Percentiles rank a stretch among this genome's conserved stretches.
Evolutionary conservation across 768 basidiomycete species (phyloP).

Genomic region (Mycena filopes): DNA sequence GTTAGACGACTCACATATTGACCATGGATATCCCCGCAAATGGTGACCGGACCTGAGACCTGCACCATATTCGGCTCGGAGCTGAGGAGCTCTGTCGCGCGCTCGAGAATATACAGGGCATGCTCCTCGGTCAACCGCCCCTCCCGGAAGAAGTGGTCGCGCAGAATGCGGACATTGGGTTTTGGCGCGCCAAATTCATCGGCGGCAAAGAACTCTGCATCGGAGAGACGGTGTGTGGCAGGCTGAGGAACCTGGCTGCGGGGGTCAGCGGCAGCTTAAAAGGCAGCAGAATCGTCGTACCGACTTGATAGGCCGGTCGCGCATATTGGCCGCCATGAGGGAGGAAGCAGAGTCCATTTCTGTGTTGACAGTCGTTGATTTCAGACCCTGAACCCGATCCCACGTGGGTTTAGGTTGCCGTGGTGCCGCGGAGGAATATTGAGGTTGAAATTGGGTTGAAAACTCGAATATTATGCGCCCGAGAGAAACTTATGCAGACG

Average conservation of each 20-base stretch:
- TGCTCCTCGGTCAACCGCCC: constrained; percentile 86
- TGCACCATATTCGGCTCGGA: constrained; percentile 88
- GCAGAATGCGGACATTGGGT: constrained; percentile 58
- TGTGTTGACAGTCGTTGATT: not conserved
- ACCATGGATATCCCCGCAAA: constrained; percentile 97
- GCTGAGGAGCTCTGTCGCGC: constrained; percentile 71
- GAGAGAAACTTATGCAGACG: too few relatives aligned
- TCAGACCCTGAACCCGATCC: not conserved
- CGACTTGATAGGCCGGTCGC: constrained; percentile 24
- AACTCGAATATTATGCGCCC: too few relatives aligned
- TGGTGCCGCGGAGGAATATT: too few relatives aligned
- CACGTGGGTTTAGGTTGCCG: not conserved
- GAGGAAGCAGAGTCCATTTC: constrained; percentile 15
- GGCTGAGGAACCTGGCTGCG: constrained; percentile 27
- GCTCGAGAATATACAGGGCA: constrained; percentile 83
- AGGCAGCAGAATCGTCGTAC: not conserved
- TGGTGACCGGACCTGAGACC: constrained; percentile 90
- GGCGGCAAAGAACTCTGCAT: constrained; percentile 33
- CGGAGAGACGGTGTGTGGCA: constrained; percentile 27
- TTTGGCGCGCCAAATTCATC: constrained; percentile 33
- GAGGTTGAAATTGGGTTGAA: too few relatives aligned
- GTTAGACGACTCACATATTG: constrained; percentile 77
- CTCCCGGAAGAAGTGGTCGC: constrained; percentile 90
- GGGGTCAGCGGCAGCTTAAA: constrained; percentile 1
- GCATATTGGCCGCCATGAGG: constrained; percentile 14